Evolutionary conservation across 2,329 filamentous ascomycete species (phyloP).

Genomic region (Alternaria conjuncta): DNA sequence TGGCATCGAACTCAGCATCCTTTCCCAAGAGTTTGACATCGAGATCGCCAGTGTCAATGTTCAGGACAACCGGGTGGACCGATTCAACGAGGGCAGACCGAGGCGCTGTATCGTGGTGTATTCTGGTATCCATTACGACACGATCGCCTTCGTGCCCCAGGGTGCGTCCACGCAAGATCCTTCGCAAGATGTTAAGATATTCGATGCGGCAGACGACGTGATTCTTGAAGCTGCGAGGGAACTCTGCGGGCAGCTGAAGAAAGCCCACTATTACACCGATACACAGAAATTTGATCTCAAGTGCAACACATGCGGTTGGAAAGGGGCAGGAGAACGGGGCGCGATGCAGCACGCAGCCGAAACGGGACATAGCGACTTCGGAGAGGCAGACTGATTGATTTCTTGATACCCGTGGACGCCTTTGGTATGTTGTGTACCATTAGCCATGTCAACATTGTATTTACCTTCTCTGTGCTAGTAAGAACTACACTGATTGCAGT

Average conservation of each 20-base stretch:
- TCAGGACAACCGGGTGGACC: constrained; percentile 69
- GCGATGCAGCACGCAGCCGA: constrained; percentile 67
- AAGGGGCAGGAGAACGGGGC: constrained; percentile 69
- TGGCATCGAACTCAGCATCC: constrained; percentile 84
- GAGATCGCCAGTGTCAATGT: constrained; percentile 89
- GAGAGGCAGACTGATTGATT: constrained; percentile 33
- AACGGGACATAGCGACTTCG: constrained; percentile 56
- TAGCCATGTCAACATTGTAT: neutral
- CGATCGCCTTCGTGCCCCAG: constrained; percentile 74
- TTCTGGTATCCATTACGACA: constrained; percentile 92
- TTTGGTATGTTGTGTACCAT: neutral
- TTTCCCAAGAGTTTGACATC: constrained; percentile 83
- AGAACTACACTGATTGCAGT: neutral
- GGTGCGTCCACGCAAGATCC: constrained; percentile 66
- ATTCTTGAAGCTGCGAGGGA: constrained; percentile 65
- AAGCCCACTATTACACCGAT: constrained; percentile 86
- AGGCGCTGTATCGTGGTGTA: constrained; percentile 83
- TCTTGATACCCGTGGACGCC: neutral
- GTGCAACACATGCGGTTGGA: constrained; percentile 76
- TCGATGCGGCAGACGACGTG: constrained; percentile 64
- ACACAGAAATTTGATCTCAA: constrained; percentile 78
- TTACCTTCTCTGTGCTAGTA: neutral
- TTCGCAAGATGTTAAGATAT: constrained; percentile 80
- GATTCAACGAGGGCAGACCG: constrained; percentile 74
- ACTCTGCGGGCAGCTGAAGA: constrained; percentile 65